Evolutionary conservation across 495 filamentous ascomycete genomes (phyloP), one percentile per base, ranked within the genome.

Genomic region (Choiromyces venosus): DNA sequence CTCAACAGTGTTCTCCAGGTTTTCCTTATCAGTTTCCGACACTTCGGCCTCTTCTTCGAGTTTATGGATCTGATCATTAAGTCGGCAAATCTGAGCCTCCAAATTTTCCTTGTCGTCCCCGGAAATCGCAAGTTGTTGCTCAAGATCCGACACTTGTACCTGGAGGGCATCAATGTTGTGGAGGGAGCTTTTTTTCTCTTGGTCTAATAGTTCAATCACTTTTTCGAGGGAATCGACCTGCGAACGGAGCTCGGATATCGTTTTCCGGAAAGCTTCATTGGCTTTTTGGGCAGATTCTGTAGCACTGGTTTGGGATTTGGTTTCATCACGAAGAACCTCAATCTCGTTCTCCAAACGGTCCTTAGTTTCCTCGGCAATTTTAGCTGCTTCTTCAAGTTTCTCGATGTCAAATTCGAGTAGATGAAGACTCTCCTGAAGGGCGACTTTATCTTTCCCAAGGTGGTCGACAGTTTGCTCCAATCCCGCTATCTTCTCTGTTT

Each of bases 371-470:
- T 37, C 64, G 14, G 77, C 39, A 40, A 18, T 71, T 12, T 42
- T 42, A 37, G 65, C 66, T 37, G 65, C 44, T 40, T 61, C 66
- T n/a, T 79, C 70, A 25, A 76, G 42, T 14, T 73, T 71, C 9
- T 72, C 70, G 9, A 76, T 65, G 5, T 79, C 67, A 6, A 64
- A 44, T 16, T 71, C 61, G 25, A 79, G 73, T 21, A 25, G 37
- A 37, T 71, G 66, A 25, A 80, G 52, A 14, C 70, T 42, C 25
- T 29, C 36, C 33, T 71, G 65, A 14, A 81, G 68, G 35, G 37
- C 39, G 25, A 35, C 71, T 18, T 75, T 81, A 29, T 81, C 79
- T 21, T 74, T 46, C 36, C 37, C 68, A 33, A 81, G 65, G n/a
- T 37, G 38, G 29, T 67, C 64, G 37, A 71, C 21, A 35, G 29